Base-by-base conservation (phyloP, 768 basidiomycete species). In the Calocera viscosa region DNA sequence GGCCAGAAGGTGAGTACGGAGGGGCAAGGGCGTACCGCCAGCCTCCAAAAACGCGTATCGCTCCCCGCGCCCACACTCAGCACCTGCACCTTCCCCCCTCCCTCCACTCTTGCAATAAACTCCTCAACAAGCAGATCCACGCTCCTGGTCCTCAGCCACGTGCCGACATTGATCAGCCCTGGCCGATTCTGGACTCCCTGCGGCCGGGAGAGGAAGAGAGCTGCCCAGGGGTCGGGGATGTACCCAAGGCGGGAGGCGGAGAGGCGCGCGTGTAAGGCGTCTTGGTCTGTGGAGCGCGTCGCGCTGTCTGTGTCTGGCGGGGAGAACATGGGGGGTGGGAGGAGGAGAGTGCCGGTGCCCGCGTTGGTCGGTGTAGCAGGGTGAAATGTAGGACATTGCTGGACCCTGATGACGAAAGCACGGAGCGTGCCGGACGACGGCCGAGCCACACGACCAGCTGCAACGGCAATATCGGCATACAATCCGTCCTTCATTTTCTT, bases 61-160 rank as follows among this genome's bases (percentile, higher is more conserved):
- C 91, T 97, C 26, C 96, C 96, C 1, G 94, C 89, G 0, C 96
- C 96, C 33, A 97, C 76, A 75, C 91, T 95, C n/a, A 98, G 83
- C 65, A 98, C 87, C 80, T 98, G 96, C 70, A 84, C 86, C 67
- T 74, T 74, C 68, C 76, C 80, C n/a, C 76, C 80, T 10, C 78
- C 78, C 24, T 71, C 72, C 43, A 75, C 73, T 0, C 82, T 71
- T 19, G 78, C 75, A 24, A 92, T 70, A 82, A 89, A 94, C 53
- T 80, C 76, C 32, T 84, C 76, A 0, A 94, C 84, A 14, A 95
- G 83, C 40, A 77, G 76, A 72, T 96, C 96, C 39, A 98, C 84
- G 5, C 85, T 90, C 66, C 82, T 79, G 0, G 90, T 86, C 67
- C 95, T 84, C 67, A 95, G 84, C 71, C 89, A 90, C 1, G 96